Base-by-base conservation (phyloP, 2,329 filamentous ascomycete genomes). In the Westerdykella aurantiaca region DNA sequence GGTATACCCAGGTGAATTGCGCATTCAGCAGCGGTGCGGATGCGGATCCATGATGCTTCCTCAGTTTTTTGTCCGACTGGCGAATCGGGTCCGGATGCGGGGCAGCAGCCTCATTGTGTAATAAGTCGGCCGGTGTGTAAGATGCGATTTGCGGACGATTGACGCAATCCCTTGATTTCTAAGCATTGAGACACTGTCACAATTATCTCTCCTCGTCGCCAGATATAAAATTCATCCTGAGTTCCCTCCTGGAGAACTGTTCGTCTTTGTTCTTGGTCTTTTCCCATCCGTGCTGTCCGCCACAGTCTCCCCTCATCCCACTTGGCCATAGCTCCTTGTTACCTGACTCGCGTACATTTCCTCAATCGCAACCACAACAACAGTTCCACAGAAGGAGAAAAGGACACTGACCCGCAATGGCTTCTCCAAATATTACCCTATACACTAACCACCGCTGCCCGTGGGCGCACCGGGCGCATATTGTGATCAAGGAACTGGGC, bases 401-500 rank as follows among this genome's bases (percentile, higher is more conserved):
- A n/a, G 11, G 25, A 29, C 18, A 29, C 18, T 21, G 18, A 21
- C 18, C 3, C 18, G 6, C 18, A 21, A 29, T 29, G 34, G 48
- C 56, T 31, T 44, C 56, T 5, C 67, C 68, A 22, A 78, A 79
- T 52, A 80, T 86, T 63, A 82, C 71, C 25, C 71, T 87, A 34
- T 88, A 88, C 69, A 88, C 84, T 39, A 84, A 82, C 70, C 81
- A 81, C 53, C 41, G 53, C 39, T 89, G 85, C 63, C 85, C 85
- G 17, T 88, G 78, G 65, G 86, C 85, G 13, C 86, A 91, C 60
- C 83, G 88, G 31, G 85, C 80, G 1, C 83, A 89, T 55, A 87
- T 88, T 46, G 77, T 77, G 5, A 75, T 89, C 21, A 74, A 77
- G 23, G 85, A 88, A 59, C 76, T 85, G 11, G 74, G 74, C 10